Evolutionary conservation across 1,284 basidiomycete species (phyloP), one percentile per base, ranked within the genome.

Genomic region (Austroboletus olivaceoglutinosus): DNA sequence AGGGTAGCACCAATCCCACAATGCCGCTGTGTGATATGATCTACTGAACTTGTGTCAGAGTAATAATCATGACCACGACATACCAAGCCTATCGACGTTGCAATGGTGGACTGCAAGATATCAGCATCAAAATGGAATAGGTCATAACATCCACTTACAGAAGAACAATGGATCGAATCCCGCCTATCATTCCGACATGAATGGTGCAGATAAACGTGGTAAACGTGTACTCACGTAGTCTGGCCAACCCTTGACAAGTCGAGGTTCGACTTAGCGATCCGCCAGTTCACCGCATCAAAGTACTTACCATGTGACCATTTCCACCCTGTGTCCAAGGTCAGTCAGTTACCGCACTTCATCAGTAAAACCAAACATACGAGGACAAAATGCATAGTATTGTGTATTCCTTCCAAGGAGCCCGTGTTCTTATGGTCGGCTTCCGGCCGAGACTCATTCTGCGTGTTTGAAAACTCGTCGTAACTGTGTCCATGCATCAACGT

Each of bases 1-100:
- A 4, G 49, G 45, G 38, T 62, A 62, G 42, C 61, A 62, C 60
- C 60, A 62, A 16, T 62, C 60, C 60, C 60, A 62, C 45, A 65
- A 39, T 8, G 60, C 63, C 19, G 53, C 61, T 62, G 31, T 65
- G 27, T 18, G 12, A 4, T 5, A 23, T 30, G 19, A 18, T 44
- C 30, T n/a, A n/a, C n/a, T n/a, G n/a, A n/a, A 29, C 38, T 16
- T 2, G 21, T 9, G 19, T 13, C n/a, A 22, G n/a, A 12, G 37
- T n/a, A n/a, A n/a, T n/a, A n/a, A 27, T 27, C n/a, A 15, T 16
- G 12, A 19, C 11, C 21, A 15, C 6, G 19, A 56, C 59, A 10
- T 43, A 62, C 61, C 18, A 30, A 62, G 42, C 30, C 63, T 61
- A 47, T 65, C 63, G 8, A 63, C 54, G 25, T 57, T 62, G 44